Base-by-base conservation (phyloP, 208 protist genomes). In the Leishmania major region DNA sequence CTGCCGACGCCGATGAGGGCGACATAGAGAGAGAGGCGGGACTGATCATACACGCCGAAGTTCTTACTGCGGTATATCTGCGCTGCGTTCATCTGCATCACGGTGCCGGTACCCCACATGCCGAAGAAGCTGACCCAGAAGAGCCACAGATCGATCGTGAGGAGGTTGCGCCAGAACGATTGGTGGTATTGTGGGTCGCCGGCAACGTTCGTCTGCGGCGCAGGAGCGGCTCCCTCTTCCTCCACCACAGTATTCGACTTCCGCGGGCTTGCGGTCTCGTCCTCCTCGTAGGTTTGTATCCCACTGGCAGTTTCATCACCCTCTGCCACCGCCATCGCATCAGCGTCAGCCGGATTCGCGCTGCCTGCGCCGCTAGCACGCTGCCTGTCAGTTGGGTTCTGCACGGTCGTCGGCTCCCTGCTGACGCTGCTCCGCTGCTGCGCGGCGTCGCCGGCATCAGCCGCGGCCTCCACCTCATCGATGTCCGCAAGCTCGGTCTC, bases 21-120 rank as follows among this genome's bases (percentile, higher is more conserved):
- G 22, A 94, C 79, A 79, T 92, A 95, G 47, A 96, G 88, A 43
- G 91, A 85, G 37, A 89, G 78, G 1, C 70, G 79, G 15, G 82
- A 79, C 43, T 83, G 77, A 28, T 91, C 76, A 60, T 87, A 89
- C 13, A 59, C 80, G 55, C 89, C 90, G 49, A 89, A 70, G 86
- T 90, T 94, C 31, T 80, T 90, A 47, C 89, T 93, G 71, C 84
- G 85, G 77, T 95, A 96, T 66, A 96, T 90, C 79, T 95, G 91
- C 17, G 91, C 89, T 5, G 91, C 88, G 78, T 96, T 96, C 86
- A 93, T 90, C 51, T 90, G 77, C 84, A 96, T 93, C 70, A 96
- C 90, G 8, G 87, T 90, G 31, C 85, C 90, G 13, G 90, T 94
- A 59, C 93, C 93, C 91, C 91, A 93, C 88, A 93, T 85, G 71